Base-by-base conservation (phyloP, 164 flowering plant species). In the Berberis vulgaris region DNA sequence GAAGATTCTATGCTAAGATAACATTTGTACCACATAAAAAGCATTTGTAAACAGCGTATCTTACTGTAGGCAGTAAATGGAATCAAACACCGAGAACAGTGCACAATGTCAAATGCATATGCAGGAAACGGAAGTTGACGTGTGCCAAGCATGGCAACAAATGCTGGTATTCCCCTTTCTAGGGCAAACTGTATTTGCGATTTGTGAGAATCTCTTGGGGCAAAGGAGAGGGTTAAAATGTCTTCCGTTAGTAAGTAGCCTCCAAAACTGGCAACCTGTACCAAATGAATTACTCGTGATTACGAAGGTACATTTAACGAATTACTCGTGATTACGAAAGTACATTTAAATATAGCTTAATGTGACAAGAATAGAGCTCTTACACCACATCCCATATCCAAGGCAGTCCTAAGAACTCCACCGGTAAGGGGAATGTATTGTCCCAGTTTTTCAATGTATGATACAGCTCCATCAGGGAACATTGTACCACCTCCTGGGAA, bases 331-430 rank as follows among this genome's bases (percentile, higher is more conserved):
- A 67, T 41, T 45, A 11, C 42, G 53, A 64, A 66, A 41, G 45
- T 7, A 38, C 26, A 26, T 26, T 26, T 26, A 26, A 69, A 3
- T 10, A 3, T 3, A 52, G 13, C n/a, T 52, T 26, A 52, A 52
- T 3, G 8, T 11, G n/a, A 60, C 10, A 49, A 57, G 52, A 55
- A 40, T 41, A 57, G 6, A 52, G 58, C 54, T 54, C 85, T 1
- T 86, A 95, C 99, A 91, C 99, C 99, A 80, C 99, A 95, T 59
- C 99, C 99, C 97, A 95, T 91, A 73, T 95, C 99, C 75, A 95
- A 91, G 59, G 97, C 99, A 39, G 99, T 95, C 77, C 99, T 85
- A 68, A 95, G 62, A 67, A 69, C 70, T 62, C 96, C 89, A 43
- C 83, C 89, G 64, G 73, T 72, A 3, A 84, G 70, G 45, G 96